These are phyloP conservation scores for Hamamelis virginiana DNA, from an alignment of 164 flowering plant species.

Conservation along the genomic window DNA sequence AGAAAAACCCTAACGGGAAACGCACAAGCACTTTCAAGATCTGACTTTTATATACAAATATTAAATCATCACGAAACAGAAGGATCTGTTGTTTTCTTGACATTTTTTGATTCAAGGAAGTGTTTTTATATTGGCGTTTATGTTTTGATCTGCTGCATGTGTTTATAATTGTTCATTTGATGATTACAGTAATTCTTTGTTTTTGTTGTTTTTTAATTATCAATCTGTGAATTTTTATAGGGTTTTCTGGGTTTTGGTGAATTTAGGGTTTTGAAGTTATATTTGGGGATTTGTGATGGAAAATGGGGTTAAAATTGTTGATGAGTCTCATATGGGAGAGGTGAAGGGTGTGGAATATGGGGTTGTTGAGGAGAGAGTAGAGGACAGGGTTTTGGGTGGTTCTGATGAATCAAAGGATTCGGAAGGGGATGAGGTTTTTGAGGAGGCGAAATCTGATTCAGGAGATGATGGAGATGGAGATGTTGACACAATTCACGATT, in stretches of 20 bases:
- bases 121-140: slow-evolving; percentile 9
- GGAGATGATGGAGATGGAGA: slow-evolving; percentile 13
- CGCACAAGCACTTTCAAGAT: background rate
- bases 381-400: slow-evolving; percentile 26
- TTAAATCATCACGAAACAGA: background rate
- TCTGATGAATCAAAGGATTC: slow-evolving; percentile 30
- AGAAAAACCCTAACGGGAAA: slow-evolving; percentile 11
- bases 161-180: background rate
- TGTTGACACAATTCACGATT: slow-evolving; percentile 8
- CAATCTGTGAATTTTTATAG: background rate
- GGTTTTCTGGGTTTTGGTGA: slow-evolving; percentile 20
- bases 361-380: slow-evolving; percentile 23
- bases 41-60: background rate
- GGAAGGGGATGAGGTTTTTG: slow-evolving; percentile 54
- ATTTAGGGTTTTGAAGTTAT: slow-evolving; percentile 29
- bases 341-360: slow-evolving; percentile 24
- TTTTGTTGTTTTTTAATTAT: background rate
- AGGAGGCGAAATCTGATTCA: slow-evolving; percentile 40
- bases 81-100: slow-evolving; percentile 7
- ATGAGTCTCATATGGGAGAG: slow-evolving; percentile 24
- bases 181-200: background rate
- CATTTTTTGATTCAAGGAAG: background rate
- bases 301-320: slow-evolving; percentile 36
- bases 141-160: background rate
- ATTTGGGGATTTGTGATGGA: slow-evolving; percentile 39